phyloP scores from a whole-genome alignment of 2,329 filamentous ascomycete genomes.

The Nigrospora sphaerica region DNA sequence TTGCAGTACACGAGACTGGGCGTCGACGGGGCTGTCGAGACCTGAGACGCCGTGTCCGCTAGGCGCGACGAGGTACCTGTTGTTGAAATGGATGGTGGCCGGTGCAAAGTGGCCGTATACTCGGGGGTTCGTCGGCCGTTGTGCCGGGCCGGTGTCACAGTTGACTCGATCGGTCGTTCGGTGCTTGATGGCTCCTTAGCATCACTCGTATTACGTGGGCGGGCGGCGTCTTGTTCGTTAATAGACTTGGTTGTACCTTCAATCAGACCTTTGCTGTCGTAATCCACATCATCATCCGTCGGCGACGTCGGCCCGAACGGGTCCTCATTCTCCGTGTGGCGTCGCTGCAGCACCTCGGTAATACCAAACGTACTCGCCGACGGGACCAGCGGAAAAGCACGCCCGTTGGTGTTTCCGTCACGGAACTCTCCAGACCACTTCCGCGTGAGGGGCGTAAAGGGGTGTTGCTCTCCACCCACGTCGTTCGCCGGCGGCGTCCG shows the following conservation, averaged over 20 bases:
- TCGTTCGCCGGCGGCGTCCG: too few relatives aligned
- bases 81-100: not conserved
- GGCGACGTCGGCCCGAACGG: too few relatives aligned
- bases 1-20: slow-evolving; percentile 18
- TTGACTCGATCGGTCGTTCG: not conserved
- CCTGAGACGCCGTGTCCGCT: not conserved
- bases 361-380: slow-evolving; percentile 1
- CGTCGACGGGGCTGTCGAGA: slow-evolving; percentile 15
- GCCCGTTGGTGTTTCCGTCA: slow-evolving; percentile 13
- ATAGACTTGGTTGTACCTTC: too few relatives aligned
- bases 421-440: slow-evolving; percentile 8
- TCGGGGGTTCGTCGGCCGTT: too few relatives aligned
- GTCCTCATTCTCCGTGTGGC: too few relatives aligned
- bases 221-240: not conserved
- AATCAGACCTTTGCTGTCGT: too few relatives aligned
- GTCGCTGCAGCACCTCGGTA: not conserved
- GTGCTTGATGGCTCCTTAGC: not conserved
- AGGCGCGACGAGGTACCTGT: not conserved
- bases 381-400: slow-evolving; percentile 15
- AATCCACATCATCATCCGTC: too few relatives aligned
- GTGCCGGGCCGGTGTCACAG: too few relatives aligned
- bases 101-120: too few relatives aligned
- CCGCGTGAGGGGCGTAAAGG: slow-evolving; percentile 5
- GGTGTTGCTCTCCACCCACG: not conserved
- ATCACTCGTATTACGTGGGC: not conserved